Evolutionary conservation across 257 asterid genomes (phyloP), one percentile per base, ranked within the genome.

Genomic region (Solanum pennellii): DNA sequence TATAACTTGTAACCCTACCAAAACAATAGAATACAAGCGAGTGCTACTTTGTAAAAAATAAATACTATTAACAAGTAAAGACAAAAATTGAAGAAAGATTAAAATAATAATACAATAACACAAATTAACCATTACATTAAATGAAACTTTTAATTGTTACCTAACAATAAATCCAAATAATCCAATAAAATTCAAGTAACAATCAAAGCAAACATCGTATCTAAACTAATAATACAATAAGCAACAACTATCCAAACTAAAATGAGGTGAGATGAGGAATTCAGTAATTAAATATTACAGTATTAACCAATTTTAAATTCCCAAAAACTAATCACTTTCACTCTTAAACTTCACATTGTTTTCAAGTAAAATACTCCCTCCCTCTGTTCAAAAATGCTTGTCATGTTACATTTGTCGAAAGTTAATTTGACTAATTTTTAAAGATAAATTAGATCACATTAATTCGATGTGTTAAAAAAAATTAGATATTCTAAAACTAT

Each of bases 371-470:
- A 59, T 1, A 3, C 5, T 33, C 1, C 5, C 0, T 33, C 5
- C 35, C 0, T 33, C 5, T 5, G 5, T 33, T 4, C 35, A 4
- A 1, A 33, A 33, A 33, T 33, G 0, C 4, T 33, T 33, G 1
- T 33, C 35, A 33, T 33, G 0, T 33, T 33, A 1, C 1, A 1
- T 1, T 33, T 33, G 4, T 33, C 35, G 0, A 3, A 33, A 33
- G 0, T 33, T 0, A 33, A 33, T 33, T 33, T 33, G 5, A 33
- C 35, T 33, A 33, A 33, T 33, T 33, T 33, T 33, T 0, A 33
- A 0, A 33, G 0, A 0, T 0, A 33, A 33, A 33, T 0, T 33
- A 33, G 1, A 3, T 33, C 5, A 33, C 5, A 33, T 33, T 33
- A 33, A 33, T 33, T 33, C 5, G 6, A 33, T 33, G 0, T 33